Conservation (phyloP, 2,329 filamentous ascomycete species). For the Paradendryphiella salina region DNA sequence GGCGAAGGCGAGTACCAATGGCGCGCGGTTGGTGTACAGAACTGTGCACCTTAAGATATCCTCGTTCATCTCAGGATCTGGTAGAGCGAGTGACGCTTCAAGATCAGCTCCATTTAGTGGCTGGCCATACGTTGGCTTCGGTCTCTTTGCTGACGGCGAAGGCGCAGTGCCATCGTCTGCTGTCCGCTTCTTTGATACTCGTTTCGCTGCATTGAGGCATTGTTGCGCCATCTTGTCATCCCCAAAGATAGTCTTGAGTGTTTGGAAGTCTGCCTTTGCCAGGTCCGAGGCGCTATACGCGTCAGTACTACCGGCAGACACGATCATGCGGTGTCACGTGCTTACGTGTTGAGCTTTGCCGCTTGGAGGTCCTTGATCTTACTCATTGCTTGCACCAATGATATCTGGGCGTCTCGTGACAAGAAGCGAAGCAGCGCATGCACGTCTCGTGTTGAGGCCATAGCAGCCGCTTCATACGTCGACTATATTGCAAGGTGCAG, state of each 20-base stretch:
- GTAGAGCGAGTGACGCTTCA: constrained; percentile 65
- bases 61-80: constrained; percentile 59
- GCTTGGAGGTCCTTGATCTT: constrained; percentile 60
- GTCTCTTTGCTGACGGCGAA: constrained; percentile 40
- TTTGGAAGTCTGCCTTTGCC: constrained; percentile 52
- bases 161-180: constrained; percentile 35
- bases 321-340: constrained; percentile 30
- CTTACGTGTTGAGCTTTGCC: constrained; percentile 57
- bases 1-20: constrained; percentile 79
- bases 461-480: constrained; percentile 8
- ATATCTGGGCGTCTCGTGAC: constrained; percentile 61
- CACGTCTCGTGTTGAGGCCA: constrained; percentile 46
- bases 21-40: constrained; percentile 77
- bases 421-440: constrained; percentile 60
- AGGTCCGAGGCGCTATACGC: constrained; percentile 51
- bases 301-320: constrained; percentile 14
- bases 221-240: constrained; percentile 62
- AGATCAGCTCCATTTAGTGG: constrained; percentile 57
- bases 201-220: constrained; percentile 61
- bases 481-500: no score
- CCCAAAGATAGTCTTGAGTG: constrained; percentile 50
- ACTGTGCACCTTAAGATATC: constrained; percentile 61
- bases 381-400: constrained; percentile 58
- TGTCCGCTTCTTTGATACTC: constrained; percentile 59
- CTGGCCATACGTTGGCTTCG: constrained; percentile 36